These are phyloP conservation scores for Oxytropis ochrocephala DNA, from an alignment of 306 rosid species.

Conservation along the genomic window DNA sequence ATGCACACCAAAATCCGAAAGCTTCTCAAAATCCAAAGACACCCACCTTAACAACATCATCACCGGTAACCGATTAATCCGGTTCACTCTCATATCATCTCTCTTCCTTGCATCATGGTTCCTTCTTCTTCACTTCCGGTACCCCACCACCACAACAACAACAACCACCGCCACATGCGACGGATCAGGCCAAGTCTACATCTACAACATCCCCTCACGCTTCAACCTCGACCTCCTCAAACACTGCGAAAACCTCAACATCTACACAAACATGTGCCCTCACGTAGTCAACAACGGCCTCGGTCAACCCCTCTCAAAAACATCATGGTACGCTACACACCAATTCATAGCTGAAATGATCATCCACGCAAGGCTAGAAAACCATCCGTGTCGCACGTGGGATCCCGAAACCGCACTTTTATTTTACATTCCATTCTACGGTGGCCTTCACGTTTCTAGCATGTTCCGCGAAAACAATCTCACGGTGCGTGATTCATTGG, in stretches of 20 bases:
- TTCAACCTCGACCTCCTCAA: slow-evolving; percentile 60
- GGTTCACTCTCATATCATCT: slow-evolving; percentile 18
- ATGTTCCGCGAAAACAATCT: slow-evolving; percentile 48
- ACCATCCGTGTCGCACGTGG: slow-evolving; percentile 67
- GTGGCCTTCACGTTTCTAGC: slow-evolving; percentile 74
- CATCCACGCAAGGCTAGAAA: slow-evolving; percentile 69
- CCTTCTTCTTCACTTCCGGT: slow-evolving; percentile 26
- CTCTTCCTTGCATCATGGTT: slow-evolving; percentile 44
- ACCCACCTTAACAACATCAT: background rate
- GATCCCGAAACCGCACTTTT: slow-evolving; percentile 49
- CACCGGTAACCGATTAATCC: background rate
- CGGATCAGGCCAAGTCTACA: slow-evolving; percentile 35
- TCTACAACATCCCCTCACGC: slow-evolving; percentile 52
- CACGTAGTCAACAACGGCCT: slow-evolving; percentile 66
- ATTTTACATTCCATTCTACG: slow-evolving; percentile 83
- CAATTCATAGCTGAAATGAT: slow-evolving; percentile 85
- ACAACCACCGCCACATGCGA: slow-evolving; percentile 24
- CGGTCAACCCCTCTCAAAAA: slow-evolving; percentile 40
- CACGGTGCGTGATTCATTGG: slow-evolving; percentile 46
- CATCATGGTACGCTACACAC: slow-evolving; percentile 71
- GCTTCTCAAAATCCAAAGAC: slow-evolving; percentile 33
- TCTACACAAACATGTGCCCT: slow-evolving; percentile 91
- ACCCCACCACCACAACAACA: background rate
- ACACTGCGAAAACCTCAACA: slow-evolving; percentile 49
- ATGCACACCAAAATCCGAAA: slow-evolving; percentile 20